These are phyloP conservation scores for Apiotrichum porosum DNA, from an alignment of 1,284 basidiomycete genomes.

Conservation along the genomic window DNA sequence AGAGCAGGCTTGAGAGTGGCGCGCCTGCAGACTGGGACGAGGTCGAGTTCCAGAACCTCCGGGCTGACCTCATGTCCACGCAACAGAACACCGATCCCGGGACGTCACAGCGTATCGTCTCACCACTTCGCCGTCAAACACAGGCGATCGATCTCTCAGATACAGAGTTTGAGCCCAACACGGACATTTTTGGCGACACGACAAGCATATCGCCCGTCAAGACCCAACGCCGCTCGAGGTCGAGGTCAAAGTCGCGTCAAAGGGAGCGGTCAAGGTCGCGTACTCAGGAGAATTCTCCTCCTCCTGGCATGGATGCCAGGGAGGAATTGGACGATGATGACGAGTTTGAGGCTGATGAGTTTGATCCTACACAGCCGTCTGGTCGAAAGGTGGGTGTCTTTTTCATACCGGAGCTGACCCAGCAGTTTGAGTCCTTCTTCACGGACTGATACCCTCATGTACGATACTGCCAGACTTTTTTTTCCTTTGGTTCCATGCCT, in stretches of 20 bases:
- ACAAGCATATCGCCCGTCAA: neutral
- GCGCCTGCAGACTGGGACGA: slow-evolving; percentile 11
- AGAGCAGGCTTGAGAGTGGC: neutral
- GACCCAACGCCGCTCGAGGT: no score
- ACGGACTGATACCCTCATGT: slow-evolving; percentile 1
- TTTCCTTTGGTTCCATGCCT: no score
- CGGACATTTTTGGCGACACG: neutral
- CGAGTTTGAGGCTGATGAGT: slow-evolving; percentile 6
- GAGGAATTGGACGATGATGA: neutral
- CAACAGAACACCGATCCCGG: slow-evolving; percentile 1
- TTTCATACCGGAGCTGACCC: neutral
- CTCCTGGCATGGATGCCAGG: no score
- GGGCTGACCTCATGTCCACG: slow-evolving; percentile 11
- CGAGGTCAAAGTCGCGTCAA: no score
- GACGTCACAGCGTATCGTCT: neutral
- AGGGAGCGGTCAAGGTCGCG: no score
- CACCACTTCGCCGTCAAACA: no score
- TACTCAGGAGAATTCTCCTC: no score
- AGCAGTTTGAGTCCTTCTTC: slow-evolving; percentile 2
- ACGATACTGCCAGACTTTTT: no score
- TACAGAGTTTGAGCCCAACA: slow-evolving; percentile 1
- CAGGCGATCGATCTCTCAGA: no score
- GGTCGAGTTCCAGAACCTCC: slow-evolving; percentile 7
- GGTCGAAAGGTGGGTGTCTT: slow-evolving; percentile 9
- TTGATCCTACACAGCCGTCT: slow-evolving; percentile 7